Conservation (phyloP, 1,139 yeast genomes). For the Eremothecium coryli region DNA sequence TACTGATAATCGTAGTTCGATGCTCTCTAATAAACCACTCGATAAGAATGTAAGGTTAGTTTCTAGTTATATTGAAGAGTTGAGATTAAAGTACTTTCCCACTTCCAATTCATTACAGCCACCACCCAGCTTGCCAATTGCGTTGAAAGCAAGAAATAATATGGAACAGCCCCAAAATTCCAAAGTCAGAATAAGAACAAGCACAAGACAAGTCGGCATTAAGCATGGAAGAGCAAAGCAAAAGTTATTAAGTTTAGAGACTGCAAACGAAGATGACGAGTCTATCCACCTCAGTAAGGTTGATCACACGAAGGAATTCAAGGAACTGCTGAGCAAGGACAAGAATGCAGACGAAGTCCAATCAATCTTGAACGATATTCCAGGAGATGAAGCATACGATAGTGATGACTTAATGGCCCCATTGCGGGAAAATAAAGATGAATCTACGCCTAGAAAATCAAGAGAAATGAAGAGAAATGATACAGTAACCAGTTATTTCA, state of each 20-base stretch:
- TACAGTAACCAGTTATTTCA: conserved; percentile 29
- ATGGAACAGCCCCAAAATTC: conserved; percentile 29
- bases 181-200: conserved; percentile 30
- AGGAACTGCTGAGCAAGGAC: conserved; percentile 20
- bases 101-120: conserved; percentile 29
- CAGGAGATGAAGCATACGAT: conserved; percentile 32
- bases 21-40: conserved; percentile 6
- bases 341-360: conserved; percentile 12
- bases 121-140: conserved; percentile 29
- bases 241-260: conserved; percentile 28
- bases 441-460: conserved; percentile 4
- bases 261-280: conserved; percentile 23
- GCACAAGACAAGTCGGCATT: conserved; percentile 30
- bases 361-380: conserved; percentile 25
- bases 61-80: conserved; percentile 30
- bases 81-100: conserved; percentile 26
- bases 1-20: not conserved
- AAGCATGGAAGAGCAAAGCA: conserved; percentile 31
- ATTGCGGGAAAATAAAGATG: conserved; percentile 17
- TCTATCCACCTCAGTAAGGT: conserved; percentile 14
- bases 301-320: conserved; percentile 30
- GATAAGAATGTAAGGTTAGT: conserved; percentile 25
- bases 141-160: conserved; percentile 28
- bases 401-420: conserved; percentile 32
- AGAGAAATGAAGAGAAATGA: conserved; percentile 18